Percentiles rank a stretch among this genome's conserved stretches.
These are phyloP conservation scores for Adansonia grandidieri DNA, from an alignment of 441 rosid genomes.

Conservation along the genomic window DNA sequence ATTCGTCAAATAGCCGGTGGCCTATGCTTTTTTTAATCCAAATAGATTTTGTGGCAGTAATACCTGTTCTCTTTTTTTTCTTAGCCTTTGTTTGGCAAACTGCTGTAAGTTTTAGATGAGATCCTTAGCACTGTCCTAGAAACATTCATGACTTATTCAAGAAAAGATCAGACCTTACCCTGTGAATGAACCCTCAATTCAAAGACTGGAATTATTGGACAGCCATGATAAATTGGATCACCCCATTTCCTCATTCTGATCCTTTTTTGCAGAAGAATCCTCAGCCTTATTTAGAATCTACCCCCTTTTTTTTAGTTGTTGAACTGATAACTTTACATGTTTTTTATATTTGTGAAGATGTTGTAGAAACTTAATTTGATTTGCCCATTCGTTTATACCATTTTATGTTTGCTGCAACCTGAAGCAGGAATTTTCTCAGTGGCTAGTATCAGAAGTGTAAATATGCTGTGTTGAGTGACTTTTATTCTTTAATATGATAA, in stretches of 20 bases:
- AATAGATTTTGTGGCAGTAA: conserved; percentile 2
- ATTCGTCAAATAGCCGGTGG: neutral
- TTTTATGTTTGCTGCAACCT: neutral
- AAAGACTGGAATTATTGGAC: conserved; percentile 1
- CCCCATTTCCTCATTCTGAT: conserved; percentile 16
- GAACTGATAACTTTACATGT: neutral
- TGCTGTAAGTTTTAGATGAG: neutral
- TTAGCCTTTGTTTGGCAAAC: neutral
- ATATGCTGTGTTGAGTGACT: neutral
- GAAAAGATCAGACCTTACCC: conserved; percentile 6
- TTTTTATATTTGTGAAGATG: neutral
- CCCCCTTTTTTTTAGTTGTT: neutral
- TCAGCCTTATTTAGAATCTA: neutral
- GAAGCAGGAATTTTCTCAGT: conserved; percentile 2
- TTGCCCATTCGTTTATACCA: neutral
- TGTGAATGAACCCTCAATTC: conserved; percentile 11
- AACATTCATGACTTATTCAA: neutral
- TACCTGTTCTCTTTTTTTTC: neutral
- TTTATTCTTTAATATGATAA: conserved; percentile 7
- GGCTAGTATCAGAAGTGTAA: neutral
- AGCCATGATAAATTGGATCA: conserved; percentile 16
- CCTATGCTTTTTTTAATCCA: neutral
- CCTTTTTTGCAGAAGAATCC: neutral
- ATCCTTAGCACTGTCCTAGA: neutral
- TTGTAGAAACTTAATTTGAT: conserved; percentile 5